These are phyloP conservation scores for Rhizopogon vinicolor DNA, from an alignment of 768 basidiomycete species.

Conservation along the genomic window DNA sequence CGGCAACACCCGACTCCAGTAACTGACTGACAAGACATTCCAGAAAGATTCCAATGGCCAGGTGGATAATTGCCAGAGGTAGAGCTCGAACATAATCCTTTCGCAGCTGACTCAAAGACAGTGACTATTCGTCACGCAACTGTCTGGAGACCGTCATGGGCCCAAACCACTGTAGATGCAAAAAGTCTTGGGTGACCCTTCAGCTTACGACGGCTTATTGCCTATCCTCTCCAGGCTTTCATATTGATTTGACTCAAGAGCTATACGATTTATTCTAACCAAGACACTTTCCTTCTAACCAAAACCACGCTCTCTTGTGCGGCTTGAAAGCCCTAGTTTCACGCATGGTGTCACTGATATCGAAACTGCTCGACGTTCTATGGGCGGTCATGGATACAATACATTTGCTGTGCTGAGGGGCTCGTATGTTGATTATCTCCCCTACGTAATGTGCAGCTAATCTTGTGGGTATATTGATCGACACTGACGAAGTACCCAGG, in stretches of 20 bases:
- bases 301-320: constrained; percentile 71
- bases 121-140: constrained; percentile 69
- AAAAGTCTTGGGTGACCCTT: constrained; percentile 69
- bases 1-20: no score
- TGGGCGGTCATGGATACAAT: constrained; percentile 79
- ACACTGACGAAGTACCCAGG: constrained; percentile 23
- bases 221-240: constrained; percentile 66
- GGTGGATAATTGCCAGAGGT: constrained; percentile 68
- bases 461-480: neutral
- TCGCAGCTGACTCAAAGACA: constrained; percentile 38
- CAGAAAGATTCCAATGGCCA: constrained; percentile 60
- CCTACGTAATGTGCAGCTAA: constrained; percentile 52
- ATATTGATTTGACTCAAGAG: constrained; percentile 63
- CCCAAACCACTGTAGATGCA: constrained; percentile 32
- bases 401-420: constrained; percentile 62
- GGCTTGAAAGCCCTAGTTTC: constrained; percentile 63
- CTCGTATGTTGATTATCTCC: constrained; percentile 61
- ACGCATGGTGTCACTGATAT: constrained; percentile 48
- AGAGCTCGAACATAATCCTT: neutral
- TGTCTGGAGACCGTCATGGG: constrained; percentile 60
- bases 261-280: constrained; percentile 46
- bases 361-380: constrained; percentile 60
- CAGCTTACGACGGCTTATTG: constrained; percentile 65
- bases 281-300: constrained; percentile 59
- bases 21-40: neutral